phyloP scores from a whole-genome alignment of 257 asterid species.

The Datura wrightii region DNA sequence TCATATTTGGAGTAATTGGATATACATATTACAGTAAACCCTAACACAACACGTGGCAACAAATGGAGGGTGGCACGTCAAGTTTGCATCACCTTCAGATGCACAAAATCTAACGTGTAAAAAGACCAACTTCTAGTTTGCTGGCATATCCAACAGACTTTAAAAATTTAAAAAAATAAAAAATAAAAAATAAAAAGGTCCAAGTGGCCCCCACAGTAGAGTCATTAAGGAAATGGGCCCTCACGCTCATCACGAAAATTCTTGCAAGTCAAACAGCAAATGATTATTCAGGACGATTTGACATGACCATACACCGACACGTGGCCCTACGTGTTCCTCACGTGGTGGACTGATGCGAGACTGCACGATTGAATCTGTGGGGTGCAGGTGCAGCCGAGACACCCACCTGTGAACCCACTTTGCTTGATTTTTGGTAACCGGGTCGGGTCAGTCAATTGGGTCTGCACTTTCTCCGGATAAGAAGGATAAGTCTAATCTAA shows the following conservation, averaged over 20 bases:
- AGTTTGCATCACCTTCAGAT: not conserved
- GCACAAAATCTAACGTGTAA: not conserved
- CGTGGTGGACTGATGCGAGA: slow-evolving; percentile 9
- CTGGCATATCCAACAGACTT: not conserved
- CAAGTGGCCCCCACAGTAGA: not conserved
- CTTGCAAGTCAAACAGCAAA: not conserved
- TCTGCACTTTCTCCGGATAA: not conserved
- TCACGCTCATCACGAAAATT: not conserved
- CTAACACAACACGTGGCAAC: not conserved
- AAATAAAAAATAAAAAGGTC: not conserved
- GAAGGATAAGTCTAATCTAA: not conserved
- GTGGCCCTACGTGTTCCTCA: slow-evolving; percentile 30
- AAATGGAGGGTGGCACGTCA: not conserved
- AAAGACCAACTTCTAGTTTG: not conserved
- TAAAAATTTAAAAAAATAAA: too few relatives aligned
- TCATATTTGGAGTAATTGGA: too few relatives aligned
- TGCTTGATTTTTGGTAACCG: not conserved
- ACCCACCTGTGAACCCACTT: slow-evolving; percentile 10
- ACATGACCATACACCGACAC: slow-evolving; percentile 26
- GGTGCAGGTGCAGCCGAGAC: not conserved
- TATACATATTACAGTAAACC: not conserved
- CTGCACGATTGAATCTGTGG: not conserved
- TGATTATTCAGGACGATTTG: not conserved
- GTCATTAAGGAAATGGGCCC: not conserved
- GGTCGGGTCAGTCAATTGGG: not conserved